Base-by-base conservation (phyloP, 495 filamentous ascomycete species). In the Tuber melanosporum region DNA sequence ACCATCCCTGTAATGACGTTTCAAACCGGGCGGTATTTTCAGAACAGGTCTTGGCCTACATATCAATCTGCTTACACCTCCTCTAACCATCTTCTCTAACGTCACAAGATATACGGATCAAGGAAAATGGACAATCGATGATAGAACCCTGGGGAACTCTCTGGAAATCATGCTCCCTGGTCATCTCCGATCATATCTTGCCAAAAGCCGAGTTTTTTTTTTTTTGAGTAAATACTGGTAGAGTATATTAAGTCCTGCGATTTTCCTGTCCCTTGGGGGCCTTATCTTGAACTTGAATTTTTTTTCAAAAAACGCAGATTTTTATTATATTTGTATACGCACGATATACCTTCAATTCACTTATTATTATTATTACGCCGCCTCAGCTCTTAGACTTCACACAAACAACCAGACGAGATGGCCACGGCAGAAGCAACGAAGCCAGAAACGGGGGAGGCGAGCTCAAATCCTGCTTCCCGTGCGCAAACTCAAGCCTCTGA, bases 341-440 rank as follows among this genome's bases (percentile, higher is more conserved):
- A 62, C 52, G 52, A 26, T 62, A 62, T 62, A 62, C n/a, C 10
- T 62, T 43, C 42, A 7, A 14, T 62, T 62, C 9, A n/a, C 52
- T 15, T 62, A 26, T 62, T 26, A 32, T 32, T n/a, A n/a, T 32
- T 62, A 26, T 57, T 62, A 26, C 26, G 26, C 14, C n/a, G 9
- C 52, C 9, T 26, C 26, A 2, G 52, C 0, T 3, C n/a, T 62
- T 62, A 62, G 52, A 62, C 52, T 22, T 62, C 52, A 14, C 52
- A 62, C 52, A 14, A 32, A 32, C n/a, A 15, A 12, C n/a, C 10
- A 3, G n/a, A 26, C 52, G 52, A 32, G 26, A 79, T 79, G 77
- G 73, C 74, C 14, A 74, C 77, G 15, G 77, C 77, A 41, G 77
- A 79, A 57, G 74, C 73, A 73, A 76, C 77, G 32, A 77, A 52